phyloP scores from a whole-genome alignment of 2,329 filamentous ascomycete genomes.

The Diaporthe vexans region DNA sequence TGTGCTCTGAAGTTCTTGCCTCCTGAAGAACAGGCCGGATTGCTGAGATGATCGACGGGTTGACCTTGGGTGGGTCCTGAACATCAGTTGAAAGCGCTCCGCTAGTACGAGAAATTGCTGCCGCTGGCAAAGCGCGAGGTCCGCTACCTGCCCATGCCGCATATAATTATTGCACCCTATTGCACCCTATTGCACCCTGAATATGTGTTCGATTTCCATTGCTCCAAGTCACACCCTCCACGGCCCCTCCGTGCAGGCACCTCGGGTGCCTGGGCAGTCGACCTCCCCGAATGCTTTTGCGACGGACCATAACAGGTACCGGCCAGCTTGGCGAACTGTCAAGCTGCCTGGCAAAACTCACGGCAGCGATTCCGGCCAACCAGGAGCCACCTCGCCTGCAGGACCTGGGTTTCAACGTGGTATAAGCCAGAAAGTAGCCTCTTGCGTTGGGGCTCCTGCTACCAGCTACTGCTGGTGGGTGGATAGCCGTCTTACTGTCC shows the following conservation, averaged over 20 bases:
- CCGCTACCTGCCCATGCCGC: constrained; percentile 12
- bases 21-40: constrained; percentile 22
- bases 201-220: constrained; percentile 37
- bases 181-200: constrained; percentile 13
- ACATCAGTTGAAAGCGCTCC: constrained; percentile 26
- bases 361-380: constrained; percentile 14
- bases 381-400: constrained; percentile 1
- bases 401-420: constrained; percentile 22
- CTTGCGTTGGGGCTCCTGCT: background rate
- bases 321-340: constrained; percentile 25
- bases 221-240: constrained; percentile 20
- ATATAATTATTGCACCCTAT: constrained; percentile 10
- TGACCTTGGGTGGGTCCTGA: constrained; percentile 19
- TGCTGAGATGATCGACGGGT: constrained; percentile 16
- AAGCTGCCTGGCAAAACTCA: background rate
- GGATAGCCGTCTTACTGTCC: background rate
- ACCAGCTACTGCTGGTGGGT: background rate
- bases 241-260: constrained; percentile 26
- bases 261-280: background rate
- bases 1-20: constrained; percentile 29
- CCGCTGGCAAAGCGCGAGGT: constrained; percentile 15
- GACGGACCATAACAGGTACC: constrained; percentile 10
- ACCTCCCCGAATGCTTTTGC: background rate
- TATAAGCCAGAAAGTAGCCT: constrained; percentile 6
- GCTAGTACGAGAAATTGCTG: background rate